A percentile compares a stretch with the other conserved stretches of the same genome.
Conservation (phyloP, 2,329 filamentous ascomycete species). For the Diaporthe ilicicola region DNA sequence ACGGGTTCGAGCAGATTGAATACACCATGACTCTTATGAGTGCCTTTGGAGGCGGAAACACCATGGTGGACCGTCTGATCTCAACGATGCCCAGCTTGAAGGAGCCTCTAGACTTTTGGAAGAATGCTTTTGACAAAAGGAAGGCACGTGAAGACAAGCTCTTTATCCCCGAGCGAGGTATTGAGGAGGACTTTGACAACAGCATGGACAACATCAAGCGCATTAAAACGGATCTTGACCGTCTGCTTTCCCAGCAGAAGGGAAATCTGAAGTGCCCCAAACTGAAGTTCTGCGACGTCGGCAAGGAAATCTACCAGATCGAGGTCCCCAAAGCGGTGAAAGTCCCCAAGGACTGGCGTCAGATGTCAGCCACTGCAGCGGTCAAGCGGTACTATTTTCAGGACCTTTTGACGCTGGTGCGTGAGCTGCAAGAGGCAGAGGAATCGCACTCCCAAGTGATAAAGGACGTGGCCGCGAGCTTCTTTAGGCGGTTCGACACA, state of each 20-base stretch:
- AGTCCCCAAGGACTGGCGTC: conserved; percentile 88
- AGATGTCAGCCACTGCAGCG: conserved; percentile 92
- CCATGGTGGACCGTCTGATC: conserved; percentile 85
- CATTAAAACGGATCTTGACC: conserved; percentile 77
- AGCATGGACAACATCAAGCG: conserved; percentile 80
- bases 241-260: conserved; percentile 75
- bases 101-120: conserved; percentile 82
- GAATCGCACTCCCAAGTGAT: conserved; percentile 93
- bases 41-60: conserved; percentile 78
- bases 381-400: conserved; percentile 95
- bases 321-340: conserved; percentile 88
- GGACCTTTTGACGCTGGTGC: conserved; percentile 82
- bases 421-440: conserved; percentile 90
- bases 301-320: conserved; percentile 97
- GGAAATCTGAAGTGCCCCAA: conserved; percentile 77
- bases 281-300: conserved; percentile 82
- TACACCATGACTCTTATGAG: conserved; percentile 86
- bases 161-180: conserved; percentile 83
- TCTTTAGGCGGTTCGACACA: conserved; percentile 88
- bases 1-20: conserved; percentile 97
- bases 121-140: conserved; percentile 85
- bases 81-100: conserved; percentile 85
- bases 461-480: conserved; percentile 82
- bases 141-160: conserved; percentile 82
- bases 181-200: conserved; percentile 91